Conservation (phyloP, 2,329 filamentous ascomycete species). For the Fusarium tricinctum region DNA sequence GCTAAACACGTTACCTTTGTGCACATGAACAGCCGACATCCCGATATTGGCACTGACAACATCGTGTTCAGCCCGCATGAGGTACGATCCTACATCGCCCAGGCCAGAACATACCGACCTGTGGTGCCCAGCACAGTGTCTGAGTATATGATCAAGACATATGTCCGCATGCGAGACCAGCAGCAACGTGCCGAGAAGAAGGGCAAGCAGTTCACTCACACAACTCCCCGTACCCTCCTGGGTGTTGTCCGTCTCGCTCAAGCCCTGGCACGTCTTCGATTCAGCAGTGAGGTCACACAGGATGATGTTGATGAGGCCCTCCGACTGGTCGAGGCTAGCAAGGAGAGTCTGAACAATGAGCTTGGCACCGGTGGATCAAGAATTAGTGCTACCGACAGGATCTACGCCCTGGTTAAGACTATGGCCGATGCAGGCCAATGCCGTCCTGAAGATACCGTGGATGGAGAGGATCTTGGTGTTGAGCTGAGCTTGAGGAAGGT, state of each 20-base stretch:
- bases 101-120: constrained; percentile 90
- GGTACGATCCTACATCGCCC: constrained; percentile 95
- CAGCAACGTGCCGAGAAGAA: constrained; percentile 92
- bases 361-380: constrained; percentile 72
- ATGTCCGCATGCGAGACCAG: constrained; percentile 92
- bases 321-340: constrained; percentile 91
- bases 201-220: constrained; percentile 94
- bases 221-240: constrained; percentile 91
- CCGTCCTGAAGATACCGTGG: constrained; percentile 76
- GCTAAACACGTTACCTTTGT: constrained; percentile 96
- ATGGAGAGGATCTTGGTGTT: constrained; percentile 65
- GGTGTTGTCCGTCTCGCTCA: constrained; percentile 94
- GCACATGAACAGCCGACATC: constrained; percentile 96
- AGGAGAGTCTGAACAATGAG: constrained; percentile 87
- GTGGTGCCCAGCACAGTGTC: constrained; percentile 86
- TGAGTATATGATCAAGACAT: constrained; percentile 97
- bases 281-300: constrained; percentile 84
- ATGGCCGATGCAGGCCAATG: constrained; percentile 90
- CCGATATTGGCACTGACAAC: constrained; percentile 72
- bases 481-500: constrained; percentile 92
- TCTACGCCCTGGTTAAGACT: constrained; percentile 93
- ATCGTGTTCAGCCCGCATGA: constrained; percentile 93
- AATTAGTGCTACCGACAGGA: constrained; percentile 80
- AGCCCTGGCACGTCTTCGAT: constrained; percentile 91
- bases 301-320: constrained; percentile 97